phyloP scores from a whole-genome alignment of 805 yeast genomes.

The Cyberlindnera nakhonratchasimensis region DNA sequence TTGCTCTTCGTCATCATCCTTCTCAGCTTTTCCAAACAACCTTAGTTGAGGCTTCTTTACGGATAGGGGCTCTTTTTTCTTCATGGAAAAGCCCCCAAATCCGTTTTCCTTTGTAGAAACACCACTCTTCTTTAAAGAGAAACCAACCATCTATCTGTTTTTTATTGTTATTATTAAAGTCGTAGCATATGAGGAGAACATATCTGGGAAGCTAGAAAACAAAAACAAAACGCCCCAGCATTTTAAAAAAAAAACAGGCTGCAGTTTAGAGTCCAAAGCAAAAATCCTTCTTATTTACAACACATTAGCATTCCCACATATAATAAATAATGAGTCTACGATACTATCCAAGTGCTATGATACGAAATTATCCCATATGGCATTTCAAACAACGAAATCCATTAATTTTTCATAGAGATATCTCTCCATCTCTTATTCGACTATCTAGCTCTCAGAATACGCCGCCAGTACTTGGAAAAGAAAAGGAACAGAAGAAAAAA shows the following conservation, averaged over 20 bases:
- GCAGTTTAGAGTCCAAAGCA: too few relatives aligned
- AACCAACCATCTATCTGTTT: constrained; percentile 32
- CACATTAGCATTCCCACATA: too few relatives aligned
- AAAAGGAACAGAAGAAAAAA: neutral
- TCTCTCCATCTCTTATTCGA: neutral
- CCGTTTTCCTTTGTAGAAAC: constrained; percentile 8
- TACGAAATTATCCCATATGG: neutral
- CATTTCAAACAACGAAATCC: neutral
- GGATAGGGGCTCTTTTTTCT: constrained; percentile 14
- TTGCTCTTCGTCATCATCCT: constrained; percentile 22
- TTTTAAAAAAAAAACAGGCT: too few relatives aligned
- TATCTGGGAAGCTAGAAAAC: too few relatives aligned
- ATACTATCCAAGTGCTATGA: neutral
- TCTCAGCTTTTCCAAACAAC: constrained; percentile 20
- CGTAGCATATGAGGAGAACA: neutral
- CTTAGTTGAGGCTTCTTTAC: constrained; percentile 6
- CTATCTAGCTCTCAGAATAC: neutral
- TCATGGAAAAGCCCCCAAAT: constrained; percentile 33
- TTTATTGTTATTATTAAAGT: neutral
- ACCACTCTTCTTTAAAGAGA: constrained; percentile 35
- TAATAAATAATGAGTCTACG: neutral
- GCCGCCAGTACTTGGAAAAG: neutral
- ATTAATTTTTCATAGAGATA: neutral
- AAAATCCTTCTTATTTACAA: too few relatives aligned
- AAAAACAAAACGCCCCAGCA: too few relatives aligned